Base-by-base conservation (phyloP, 305 asterid species). In the Rubia tinctorum region DNA sequence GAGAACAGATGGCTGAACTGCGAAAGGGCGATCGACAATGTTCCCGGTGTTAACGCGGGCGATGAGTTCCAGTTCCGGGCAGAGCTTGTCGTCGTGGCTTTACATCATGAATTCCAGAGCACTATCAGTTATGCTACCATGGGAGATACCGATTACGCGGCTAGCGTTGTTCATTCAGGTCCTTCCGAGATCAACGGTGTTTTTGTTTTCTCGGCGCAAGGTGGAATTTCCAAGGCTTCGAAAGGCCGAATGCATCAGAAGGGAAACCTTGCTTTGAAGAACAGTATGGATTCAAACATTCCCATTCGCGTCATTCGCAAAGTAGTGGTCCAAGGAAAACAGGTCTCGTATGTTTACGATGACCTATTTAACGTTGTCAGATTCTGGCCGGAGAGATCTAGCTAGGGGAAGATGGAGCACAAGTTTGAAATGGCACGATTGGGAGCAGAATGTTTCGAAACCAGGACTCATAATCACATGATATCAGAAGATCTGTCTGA, bases 1-100 rank as follows among this genome's bases (percentile, higher is more conserved):
- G 77, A 77, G 51, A 58, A 69, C 59, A 75, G 62, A 78, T 77
- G 81, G 84, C 68, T 61, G 9, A 78, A 77, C 34, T 12, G 17
- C 9, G 56, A 71, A 25, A 68, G 64, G 20, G 34, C 5, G 10
- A 43, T 77, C 30, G 86, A 84, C 14, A 78, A 74, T 72, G 64
- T 58, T 58, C 64, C 64, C n/a, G 64, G 64, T 1, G 64, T 58
- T 20, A 27, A 58, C n/a, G 22, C 22, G 5, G 64, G 64, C n/a
- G 64, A 58, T 10, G 15, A 9, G 22, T 58, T 58, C 34, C 22
- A 58, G 34, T 58, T n/a, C 64, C n/a, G 64, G 64, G 64, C 34
- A 3, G 64, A 58, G n/a, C 64, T 58, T n/a, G 64, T 23, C 2
- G 34, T 58, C 14, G 64, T 58, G 8, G 64, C 34, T 3, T 20